Evolutionary conservation across 208 protist species (phyloP).

Genomic region (Wallacemonas collosoma): DNA sequence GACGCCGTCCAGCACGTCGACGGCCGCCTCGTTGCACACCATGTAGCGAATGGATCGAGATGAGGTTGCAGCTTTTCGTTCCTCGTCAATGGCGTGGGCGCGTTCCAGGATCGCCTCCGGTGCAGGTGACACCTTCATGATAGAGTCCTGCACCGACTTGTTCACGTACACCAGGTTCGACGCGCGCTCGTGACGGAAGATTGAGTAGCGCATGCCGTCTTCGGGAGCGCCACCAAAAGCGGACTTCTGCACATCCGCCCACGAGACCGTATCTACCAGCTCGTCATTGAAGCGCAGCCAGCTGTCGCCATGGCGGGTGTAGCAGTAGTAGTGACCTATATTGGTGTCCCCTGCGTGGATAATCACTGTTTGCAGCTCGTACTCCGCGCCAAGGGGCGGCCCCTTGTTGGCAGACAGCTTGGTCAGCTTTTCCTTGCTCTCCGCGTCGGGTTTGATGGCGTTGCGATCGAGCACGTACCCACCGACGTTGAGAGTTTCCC

Average conservation of each 20-base stretch:
- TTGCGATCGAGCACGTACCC: conserved; percentile 47
- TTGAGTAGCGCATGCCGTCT: conserved; percentile 27
- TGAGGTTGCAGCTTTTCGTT: conserved; percentile 25
- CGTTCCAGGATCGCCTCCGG: conserved; percentile 35
- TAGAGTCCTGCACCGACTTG: conserved; percentile 23
- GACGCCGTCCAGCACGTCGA: conserved; percentile 52
- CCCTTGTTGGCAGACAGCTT: conserved; percentile 12
- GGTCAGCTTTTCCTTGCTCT: conserved; percentile 44
- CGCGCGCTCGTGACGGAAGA: conserved; percentile 66
- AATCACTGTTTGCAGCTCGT: conserved; percentile 83
- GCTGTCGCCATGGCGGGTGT: conserved; percentile 54
- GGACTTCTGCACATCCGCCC: conserved; percentile 47
- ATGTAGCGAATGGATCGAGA: conserved; percentile 34
- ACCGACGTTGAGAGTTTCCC: conserved; percentile 49
- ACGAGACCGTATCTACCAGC: conserved; percentile 45
- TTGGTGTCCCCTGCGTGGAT: conserved; percentile 78
- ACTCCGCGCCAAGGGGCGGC: conserved; percentile 31
- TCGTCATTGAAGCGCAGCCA: conserved; percentile 87
- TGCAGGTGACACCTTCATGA: conserved; percentile 36
- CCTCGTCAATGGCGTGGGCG: conserved; percentile 36
- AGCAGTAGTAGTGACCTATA: conserved; percentile 92
- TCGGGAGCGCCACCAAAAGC: conserved; percentile 57
- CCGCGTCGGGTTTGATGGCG: conserved; percentile 49
- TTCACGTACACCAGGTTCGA: conserved; percentile 81
- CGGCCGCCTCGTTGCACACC: conserved; percentile 33